Evolutionary conservation across 2,329 filamentous ascomycete species (phyloP).

Genomic region (Thelonectria rubi): DNA sequence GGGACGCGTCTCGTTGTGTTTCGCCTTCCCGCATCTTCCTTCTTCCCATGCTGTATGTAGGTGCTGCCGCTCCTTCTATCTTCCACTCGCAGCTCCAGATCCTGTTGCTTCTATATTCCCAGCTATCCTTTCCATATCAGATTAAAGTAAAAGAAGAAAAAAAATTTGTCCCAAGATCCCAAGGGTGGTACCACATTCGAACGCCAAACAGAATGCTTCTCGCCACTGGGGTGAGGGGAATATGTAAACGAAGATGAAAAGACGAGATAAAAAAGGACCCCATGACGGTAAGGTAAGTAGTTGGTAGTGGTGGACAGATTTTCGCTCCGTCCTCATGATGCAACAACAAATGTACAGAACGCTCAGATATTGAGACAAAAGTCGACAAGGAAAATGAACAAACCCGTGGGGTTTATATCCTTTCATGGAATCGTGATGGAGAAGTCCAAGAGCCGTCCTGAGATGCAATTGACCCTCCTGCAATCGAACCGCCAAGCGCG

Average conservation of each 20-base stretch:
- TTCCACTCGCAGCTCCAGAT: slow-evolving; percentile 20
- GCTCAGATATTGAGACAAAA: slow-evolving; percentile 36
- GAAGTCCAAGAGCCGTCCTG: slow-evolving; percentile 40
- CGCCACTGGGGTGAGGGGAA: slow-evolving; percentile 24
- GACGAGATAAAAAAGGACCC: slow-evolving; percentile 23
- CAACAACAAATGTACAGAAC: slow-evolving; percentile 40
- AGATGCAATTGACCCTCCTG: slow-evolving; percentile 31
- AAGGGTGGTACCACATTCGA: slow-evolving; percentile 39
- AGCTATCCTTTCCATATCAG: slow-evolving; percentile 28
- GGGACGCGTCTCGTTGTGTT: slow-evolving; percentile 29
- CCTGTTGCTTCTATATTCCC: slow-evolving; percentile 27
- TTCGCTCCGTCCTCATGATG: slow-evolving; percentile 30
- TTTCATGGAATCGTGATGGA: slow-evolving; percentile 43
- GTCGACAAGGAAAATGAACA: slow-evolving; percentile 22
- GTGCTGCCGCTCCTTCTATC: slow-evolving; percentile 13
- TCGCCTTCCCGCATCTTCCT: slow-evolving; percentile 20
- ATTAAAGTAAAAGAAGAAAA: slow-evolving; percentile 23
- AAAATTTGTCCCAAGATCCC: slow-evolving; percentile 33
- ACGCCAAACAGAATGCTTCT: slow-evolving; percentile 42
- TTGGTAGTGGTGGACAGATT: slow-evolving; percentile 20
- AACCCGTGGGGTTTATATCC: slow-evolving; percentile 35
- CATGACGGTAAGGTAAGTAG: slow-evolving; percentile 17
- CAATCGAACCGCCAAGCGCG: slow-evolving; percentile 36
- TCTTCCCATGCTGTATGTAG: background rate
- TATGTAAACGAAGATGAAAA: slow-evolving; percentile 25